These are phyloP conservation scores for Lablab purpureus DNA, from an alignment of 306 rosid species.

Conservation along the genomic window DNA sequence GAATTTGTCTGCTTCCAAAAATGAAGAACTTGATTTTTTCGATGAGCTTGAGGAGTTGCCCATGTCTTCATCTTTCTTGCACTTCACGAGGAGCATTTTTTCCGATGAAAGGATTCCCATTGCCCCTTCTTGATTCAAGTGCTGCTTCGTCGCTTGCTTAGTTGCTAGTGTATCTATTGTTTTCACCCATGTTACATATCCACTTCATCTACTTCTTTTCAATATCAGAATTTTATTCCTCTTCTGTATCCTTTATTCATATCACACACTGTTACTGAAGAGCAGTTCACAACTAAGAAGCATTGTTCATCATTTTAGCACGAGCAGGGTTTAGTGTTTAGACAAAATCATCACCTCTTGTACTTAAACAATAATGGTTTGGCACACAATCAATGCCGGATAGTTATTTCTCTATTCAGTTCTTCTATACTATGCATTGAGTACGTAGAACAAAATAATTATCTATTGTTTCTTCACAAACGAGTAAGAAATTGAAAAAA, in stretches of 20 bases:
- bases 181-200: slow-evolving; percentile 28
- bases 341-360: slow-evolving; percentile 5
- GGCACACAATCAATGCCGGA: background rate
- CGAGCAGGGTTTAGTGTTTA: background rate
- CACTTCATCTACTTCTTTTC: slow-evolving; percentile 37
- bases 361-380: background rate
- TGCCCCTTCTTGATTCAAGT: slow-evolving; percentile 80
- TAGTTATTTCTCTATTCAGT: background rate
- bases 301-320: slow-evolving; percentile 43
- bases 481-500: background rate
- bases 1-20: slow-evolving; percentile 53
- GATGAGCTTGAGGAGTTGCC: slow-evolving; percentile 97
- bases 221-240: slow-evolving; percentile 21
- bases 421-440: background rate
- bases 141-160: slow-evolving; percentile 31
- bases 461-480: background rate
- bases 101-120: slow-evolving; percentile 73
- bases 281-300: slow-evolving; percentile 41
- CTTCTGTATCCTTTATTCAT: background rate
- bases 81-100: slow-evolving; percentile 65
- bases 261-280: background rate
- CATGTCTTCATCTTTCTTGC: slow-evolving; percentile 68
- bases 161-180: slow-evolving; percentile 51
- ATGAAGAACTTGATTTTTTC: slow-evolving; percentile 77
- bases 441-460: background rate